These are phyloP conservation scores for Pythium biforme DNA, from an alignment of 352 stramenopile genomes.

Conservation along the genomic window DNA sequence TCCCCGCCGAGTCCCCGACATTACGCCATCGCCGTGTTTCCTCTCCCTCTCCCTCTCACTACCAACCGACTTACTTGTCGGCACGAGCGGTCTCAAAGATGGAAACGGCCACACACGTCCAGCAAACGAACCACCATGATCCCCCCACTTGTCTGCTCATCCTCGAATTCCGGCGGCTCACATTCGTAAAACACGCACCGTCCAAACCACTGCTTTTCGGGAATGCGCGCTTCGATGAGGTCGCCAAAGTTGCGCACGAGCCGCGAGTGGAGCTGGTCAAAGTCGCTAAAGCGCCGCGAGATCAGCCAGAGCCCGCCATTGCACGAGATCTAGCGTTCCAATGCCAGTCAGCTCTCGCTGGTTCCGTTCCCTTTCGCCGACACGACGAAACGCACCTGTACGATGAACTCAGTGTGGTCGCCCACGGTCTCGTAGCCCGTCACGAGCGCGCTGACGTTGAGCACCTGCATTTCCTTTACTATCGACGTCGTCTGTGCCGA, in stretches of 20 bases:
- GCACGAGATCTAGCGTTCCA: conserved; percentile 87
- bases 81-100: background rate
- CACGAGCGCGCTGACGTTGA: conserved; percentile 80
- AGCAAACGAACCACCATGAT: background rate
- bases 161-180: conserved; percentile 1
- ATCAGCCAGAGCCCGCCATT: conserved; percentile 83
- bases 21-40: background rate
- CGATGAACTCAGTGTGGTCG: conserved; percentile 85
- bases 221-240: conserved; percentile 64
- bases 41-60: background rate
- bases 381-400: conserved; percentile 39
- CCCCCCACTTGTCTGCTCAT: conserved; percentile 26
- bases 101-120: background rate
- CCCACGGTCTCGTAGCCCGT: conserved; percentile 81
- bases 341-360: no score
- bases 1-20: background rate
- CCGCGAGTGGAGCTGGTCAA: conserved; percentile 81
- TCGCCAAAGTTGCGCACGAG: conserved; percentile 72
- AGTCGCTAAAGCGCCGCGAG: conserved; percentile 84
- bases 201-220: conserved; percentile 88
- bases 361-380: no score
- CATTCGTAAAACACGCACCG: conserved; percentile 39
- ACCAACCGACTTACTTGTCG: background rate
- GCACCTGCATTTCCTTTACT: conserved; percentile 40
- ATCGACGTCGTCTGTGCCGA: background rate